phyloP scores from a whole-genome alignment of 257 asterid species.

The Agastache rugosa region DNA sequence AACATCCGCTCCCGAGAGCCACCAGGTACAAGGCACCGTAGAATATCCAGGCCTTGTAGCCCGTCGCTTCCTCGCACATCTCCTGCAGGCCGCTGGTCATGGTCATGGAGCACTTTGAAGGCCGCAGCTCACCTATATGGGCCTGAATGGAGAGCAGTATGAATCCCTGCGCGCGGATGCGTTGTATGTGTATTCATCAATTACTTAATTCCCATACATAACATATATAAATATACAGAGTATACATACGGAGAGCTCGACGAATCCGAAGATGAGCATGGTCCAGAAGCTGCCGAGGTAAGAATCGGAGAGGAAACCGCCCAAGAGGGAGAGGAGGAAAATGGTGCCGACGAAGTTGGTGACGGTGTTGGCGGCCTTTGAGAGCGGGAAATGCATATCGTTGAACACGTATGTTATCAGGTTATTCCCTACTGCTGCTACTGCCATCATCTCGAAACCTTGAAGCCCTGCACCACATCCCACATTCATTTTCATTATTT shows the following conservation, averaged over 20 bases:
- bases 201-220: too few species aligned
- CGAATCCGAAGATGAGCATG: slow-evolving; percentile 70
- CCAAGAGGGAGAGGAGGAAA: slow-evolving; percentile 70
- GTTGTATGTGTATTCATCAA: too few species aligned
- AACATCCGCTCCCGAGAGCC: slow-evolving; percentile 76
- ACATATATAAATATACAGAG: too few species aligned
- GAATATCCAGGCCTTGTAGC: slow-evolving; percentile 65
- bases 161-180: slow-evolving; percentile 43
- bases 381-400: slow-evolving; percentile 74
- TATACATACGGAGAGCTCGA: slow-evolving; percentile 59
- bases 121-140: slow-evolving; percentile 56
- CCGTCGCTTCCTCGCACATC: slow-evolving; percentile 53
- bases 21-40: slow-evolving; percentile 68
- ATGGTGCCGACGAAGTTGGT: slow-evolving; percentile 83
- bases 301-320: slow-evolving; percentile 83
- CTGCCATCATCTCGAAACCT: slow-evolving; percentile 82
- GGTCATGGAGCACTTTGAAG: slow-evolving; percentile 7
- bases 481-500: too few species aligned
- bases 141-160: slow-evolving; percentile 67
- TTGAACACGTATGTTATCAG: slow-evolving; percentile 72
- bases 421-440: slow-evolving; percentile 81
- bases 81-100: too few species aligned
- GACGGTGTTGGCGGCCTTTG: slow-evolving; percentile 75
- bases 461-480: slow-evolving; percentile 53
- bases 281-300: slow-evolving; percentile 79